These are phyloP conservation scores for Populus hybrid DNA, from an alignment of 441 rosid species.

Conservation along the genomic window DNA sequence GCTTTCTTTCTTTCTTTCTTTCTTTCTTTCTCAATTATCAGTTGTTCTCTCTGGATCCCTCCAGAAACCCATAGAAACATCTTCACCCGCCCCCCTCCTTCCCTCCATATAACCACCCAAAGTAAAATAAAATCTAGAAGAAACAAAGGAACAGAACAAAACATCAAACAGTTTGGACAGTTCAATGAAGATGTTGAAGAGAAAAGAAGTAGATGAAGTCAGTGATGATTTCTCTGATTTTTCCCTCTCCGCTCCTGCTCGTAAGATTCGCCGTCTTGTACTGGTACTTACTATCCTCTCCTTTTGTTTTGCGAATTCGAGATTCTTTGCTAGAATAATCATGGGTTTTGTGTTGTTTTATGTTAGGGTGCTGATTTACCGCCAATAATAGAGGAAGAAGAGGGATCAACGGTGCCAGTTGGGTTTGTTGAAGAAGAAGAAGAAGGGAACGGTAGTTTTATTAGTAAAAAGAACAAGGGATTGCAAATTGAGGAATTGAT, in stretches of 20 bases:
- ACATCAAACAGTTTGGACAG: neutral
- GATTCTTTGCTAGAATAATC: neutral
- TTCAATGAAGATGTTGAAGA: constrained; percentile 45
- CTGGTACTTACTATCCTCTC: constrained; percentile 32
- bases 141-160: neutral
- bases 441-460: constrained; percentile 2
- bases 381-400: constrained; percentile 66
- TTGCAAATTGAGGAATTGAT: neutral
- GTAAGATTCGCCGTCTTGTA: constrained; percentile 61
- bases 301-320: neutral
- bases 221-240: constrained; percentile 80
- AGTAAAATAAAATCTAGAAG: neutral
- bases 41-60: neutral
- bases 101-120: neutral
- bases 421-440: neutral
- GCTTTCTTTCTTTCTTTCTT: neutral
- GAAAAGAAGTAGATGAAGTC: constrained; percentile 60
- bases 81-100: neutral
- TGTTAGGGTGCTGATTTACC: constrained; percentile 52
- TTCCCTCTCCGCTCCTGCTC: constrained; percentile 71
- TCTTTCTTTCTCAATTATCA: neutral
- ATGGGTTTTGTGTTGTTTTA: neutral
- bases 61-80: neutral
- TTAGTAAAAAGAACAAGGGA: neutral
- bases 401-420: constrained; percentile 19